phyloP scores from a whole-genome alignment of 2,329 filamentous ascomycete genomes.

The Fusarium irregulare region DNA sequence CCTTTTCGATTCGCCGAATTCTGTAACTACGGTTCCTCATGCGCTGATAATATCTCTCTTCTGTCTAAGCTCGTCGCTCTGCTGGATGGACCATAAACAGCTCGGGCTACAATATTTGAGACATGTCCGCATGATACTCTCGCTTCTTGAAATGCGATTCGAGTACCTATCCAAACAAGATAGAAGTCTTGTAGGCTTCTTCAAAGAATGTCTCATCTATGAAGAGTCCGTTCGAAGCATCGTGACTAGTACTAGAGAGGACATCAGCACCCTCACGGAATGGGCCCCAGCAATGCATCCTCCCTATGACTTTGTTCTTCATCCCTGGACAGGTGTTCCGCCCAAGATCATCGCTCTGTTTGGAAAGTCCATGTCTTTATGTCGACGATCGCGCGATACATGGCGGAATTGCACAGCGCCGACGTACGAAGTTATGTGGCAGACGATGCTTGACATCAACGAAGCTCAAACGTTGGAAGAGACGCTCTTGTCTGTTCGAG shows the following conservation, averaged over 20 bases:
- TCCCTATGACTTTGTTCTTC: constrained; percentile 31
- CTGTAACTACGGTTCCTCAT: constrained; percentile 22
- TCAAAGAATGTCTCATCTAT: constrained; percentile 37
- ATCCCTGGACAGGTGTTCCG: constrained; percentile 37
- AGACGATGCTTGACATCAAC: constrained; percentile 36
- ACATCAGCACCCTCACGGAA: constrained; percentile 35
- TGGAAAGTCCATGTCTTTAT: constrained; percentile 38
- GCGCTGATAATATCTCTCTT: constrained; percentile 34
- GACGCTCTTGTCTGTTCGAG: constrained; percentile 28
- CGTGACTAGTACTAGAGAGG: constrained; percentile 32
- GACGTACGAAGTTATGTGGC: constrained; percentile 38
- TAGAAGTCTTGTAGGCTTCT: constrained; percentile 26
- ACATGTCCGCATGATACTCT: constrained; percentile 34
- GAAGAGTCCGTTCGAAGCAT: constrained; percentile 38
- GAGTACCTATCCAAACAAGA: constrained; percentile 26
- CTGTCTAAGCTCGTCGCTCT: constrained; percentile 37
- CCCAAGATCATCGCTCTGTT: constrained; percentile 35
- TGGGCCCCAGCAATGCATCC: constrained; percentile 20
- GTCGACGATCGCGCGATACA: constrained; percentile 33
- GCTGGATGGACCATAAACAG: constrained; percentile 38
- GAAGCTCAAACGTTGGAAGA: constrained; percentile 37
- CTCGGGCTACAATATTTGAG: constrained; percentile 37
- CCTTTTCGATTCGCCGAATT: constrained; percentile 28
- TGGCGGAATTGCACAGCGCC: constrained; percentile 35
- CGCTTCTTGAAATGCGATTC: constrained; percentile 29